Evolutionary conservation across 116 monocot species (phyloP).

Genomic region (Dioscorea cayenensis): DNA sequence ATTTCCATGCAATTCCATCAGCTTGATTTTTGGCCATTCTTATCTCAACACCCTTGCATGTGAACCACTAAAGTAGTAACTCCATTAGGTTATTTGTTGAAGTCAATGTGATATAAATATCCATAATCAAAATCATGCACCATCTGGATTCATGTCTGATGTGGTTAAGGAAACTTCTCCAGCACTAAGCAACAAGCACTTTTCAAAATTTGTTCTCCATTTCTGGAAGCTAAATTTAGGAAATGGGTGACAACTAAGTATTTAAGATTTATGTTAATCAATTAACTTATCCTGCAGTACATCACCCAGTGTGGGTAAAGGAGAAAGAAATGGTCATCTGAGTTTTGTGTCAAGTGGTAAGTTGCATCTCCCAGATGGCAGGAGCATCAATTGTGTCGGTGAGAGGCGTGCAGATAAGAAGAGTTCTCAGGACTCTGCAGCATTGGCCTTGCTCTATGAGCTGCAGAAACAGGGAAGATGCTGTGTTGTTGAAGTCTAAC

Average conservation of each 20-base stretch:
- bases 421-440: slow-evolving; percentile 86
- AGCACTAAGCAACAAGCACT: neutral
- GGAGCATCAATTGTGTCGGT: slow-evolving; percentile 34
- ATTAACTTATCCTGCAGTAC: neutral
- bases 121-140: too few relatives aligned
- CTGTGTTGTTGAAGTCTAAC: slow-evolving; percentile 13
- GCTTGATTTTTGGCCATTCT: too few relatives aligned
- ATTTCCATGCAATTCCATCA: too few relatives aligned
- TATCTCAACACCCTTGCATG: too few relatives aligned
- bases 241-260: too few relatives aligned
- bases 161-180: neutral
- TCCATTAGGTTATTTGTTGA: too few relatives aligned
- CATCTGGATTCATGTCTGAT: too few relatives aligned
- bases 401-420: slow-evolving; percentile 69
- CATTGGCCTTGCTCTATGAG: slow-evolving; percentile 66
- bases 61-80: too few relatives aligned
- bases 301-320: neutral
- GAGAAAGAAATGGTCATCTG: slow-evolving; percentile 4
- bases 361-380: slow-evolving; percentile 41
- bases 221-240: too few relatives aligned
- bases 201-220: too few relatives aligned
- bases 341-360: slow-evolving; percentile 48
- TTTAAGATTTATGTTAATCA: too few relatives aligned
- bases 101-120: too few relatives aligned
- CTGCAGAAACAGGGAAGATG: slow-evolving; percentile 58